Evolutionary conservation across 1,284 basidiomycete species (phyloP), one percentile per base, ranked within the genome.

Genomic region (Peniophora sp.): DNA sequence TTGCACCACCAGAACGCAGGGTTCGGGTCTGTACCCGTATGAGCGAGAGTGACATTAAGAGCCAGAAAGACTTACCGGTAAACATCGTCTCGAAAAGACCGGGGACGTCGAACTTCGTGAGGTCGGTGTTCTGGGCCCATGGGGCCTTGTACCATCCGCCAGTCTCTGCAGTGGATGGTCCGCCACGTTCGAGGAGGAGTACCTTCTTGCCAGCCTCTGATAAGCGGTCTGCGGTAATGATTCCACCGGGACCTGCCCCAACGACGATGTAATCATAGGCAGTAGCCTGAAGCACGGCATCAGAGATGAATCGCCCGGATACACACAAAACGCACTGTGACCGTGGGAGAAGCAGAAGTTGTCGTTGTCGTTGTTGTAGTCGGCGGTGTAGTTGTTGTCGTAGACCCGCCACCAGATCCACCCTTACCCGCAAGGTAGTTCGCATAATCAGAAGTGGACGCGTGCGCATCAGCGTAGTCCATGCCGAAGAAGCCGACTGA

Each of bases 1-100:
- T 78, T 79, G 64, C 81, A 83, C 81, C 81, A 84, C 72, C 77
- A 83, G 62, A 71, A 82, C 2, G 72, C 67, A 55, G 27, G 27
- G 27, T 78, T 74, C 24, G 65, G 59, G 52, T 79, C 78, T 32
- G 27, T 32, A n/a, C n/a, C n/a, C n/a, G n/a, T n/a, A n/a, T n/a
- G n/a, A n/a, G n/a, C n/a, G n/a, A n/a, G n/a, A n/a, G n/a, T 32
- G 6, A 12, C 27, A 32, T 32, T 32, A 12, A 32, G 27, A 6
- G 27, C 12, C 5, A 12, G 27, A 32, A 12, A 32, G 27, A 12
- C 27, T 5, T 32, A 32, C 27, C 27, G 2, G 72, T 69, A 65
- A 84, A 84, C 75, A 83, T 75, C 15, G 75, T 72, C 63, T 84
- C 79, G 59, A 82, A 83, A 43, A 81, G 58, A 52, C 81, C 81